Evolutionary conservation across 2,329 filamentous ascomycete genomes (phyloP).

Genomic region (Aspergillus pseudoterreus): DNA sequence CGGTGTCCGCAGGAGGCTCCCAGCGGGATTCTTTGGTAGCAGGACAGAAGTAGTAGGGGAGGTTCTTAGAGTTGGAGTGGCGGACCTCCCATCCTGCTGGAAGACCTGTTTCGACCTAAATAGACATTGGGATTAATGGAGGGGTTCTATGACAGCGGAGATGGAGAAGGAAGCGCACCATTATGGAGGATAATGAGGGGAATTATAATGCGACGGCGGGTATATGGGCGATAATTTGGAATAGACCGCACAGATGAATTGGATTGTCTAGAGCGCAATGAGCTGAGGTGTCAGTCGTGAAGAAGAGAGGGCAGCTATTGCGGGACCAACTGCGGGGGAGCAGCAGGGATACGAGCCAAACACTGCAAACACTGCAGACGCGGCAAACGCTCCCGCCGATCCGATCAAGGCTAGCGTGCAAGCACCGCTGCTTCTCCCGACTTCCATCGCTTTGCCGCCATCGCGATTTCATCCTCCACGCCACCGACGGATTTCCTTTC

Average conservation of each 20-base stretch:
- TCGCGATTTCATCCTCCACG: not conserved
- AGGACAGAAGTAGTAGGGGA: slow-evolving; percentile 97
- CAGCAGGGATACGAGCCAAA: slow-evolving; percentile 20
- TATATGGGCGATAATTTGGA: not conserved
- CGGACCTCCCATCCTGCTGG: slow-evolving; percentile 91
- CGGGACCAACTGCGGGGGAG: slow-evolving; percentile 28
- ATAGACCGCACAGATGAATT: not conserved
- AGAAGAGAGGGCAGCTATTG: slow-evolving; percentile 1
- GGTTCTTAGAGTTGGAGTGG: slow-evolving; percentile 96
- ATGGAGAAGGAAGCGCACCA: not conserved
- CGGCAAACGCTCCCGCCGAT: slow-evolving; percentile 9
- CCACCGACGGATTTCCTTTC: no score
- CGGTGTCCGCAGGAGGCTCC: slow-evolving; percentile 85
- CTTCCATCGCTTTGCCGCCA: slow-evolving; percentile 5
- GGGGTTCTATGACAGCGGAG: not conserved
- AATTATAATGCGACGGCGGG: not conserved
- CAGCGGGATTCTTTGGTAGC: slow-evolving; percentile 84
- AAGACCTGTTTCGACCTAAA: slow-evolving; percentile 70
- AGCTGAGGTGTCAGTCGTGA: not conserved
- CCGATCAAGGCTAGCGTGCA: slow-evolving; percentile 8
- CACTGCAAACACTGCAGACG: slow-evolving; percentile 10
- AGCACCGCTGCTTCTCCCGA: slow-evolving; percentile 14
- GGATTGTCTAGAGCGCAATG: not conserved
- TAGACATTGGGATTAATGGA: slow-evolving; percentile 4
- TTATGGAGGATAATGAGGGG: not conserved